Base-by-base conservation (phyloP, 306 rosid genomes). In the Dryas octopetala region DNA sequence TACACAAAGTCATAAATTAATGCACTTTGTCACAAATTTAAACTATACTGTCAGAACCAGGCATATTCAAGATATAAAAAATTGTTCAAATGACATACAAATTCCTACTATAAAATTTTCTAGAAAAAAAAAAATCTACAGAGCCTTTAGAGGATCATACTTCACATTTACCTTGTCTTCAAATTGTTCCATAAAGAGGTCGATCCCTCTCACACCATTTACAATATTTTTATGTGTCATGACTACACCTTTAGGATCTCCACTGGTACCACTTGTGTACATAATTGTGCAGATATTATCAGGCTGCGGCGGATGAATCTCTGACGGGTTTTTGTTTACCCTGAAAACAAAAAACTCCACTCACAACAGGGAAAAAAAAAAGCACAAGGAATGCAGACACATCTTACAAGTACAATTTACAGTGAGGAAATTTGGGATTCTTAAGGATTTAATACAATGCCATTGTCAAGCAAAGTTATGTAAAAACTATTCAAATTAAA, bases 251-350 rank as follows among this genome's bases (percentile, higher is more conserved):
- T 93, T 93, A 14, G 98, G 98, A 52, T 85, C 83, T 79, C 98
- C 98, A 71, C 93, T 93, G 38, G 97, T 93, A 68, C 98, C 98
- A 67, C 98, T 93, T 1, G 98, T 93, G 79, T 91, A 93, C 91
- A 93, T 91, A 70, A 93, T 89, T 74, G 97, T 81, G 87, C 91
- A 73, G 61, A 86, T 82, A 78, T 58, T 64, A 41, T 54, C 17
- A 68, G 83, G 66, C 69, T 54, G 86, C 10, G 98, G 98, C 43
- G 91, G 86, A 66, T 12, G 11, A 70, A 85, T 70, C 70, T 82
- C 84, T 14, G 82, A 73, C 1, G 93, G 23, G 96, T 51, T 84
- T 91, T 86, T 83, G 87, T 74, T 83, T 86, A 59, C 98, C 98
- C 98, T 93, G 81, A 58, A 70, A 76, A 17, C 72, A 66, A 70